Evolutionary conservation across 176 grass and related monocot genomes (phyloP), one percentile per base, ranked within the genome.

Genomic region (Musa troglodytarum): DNA sequence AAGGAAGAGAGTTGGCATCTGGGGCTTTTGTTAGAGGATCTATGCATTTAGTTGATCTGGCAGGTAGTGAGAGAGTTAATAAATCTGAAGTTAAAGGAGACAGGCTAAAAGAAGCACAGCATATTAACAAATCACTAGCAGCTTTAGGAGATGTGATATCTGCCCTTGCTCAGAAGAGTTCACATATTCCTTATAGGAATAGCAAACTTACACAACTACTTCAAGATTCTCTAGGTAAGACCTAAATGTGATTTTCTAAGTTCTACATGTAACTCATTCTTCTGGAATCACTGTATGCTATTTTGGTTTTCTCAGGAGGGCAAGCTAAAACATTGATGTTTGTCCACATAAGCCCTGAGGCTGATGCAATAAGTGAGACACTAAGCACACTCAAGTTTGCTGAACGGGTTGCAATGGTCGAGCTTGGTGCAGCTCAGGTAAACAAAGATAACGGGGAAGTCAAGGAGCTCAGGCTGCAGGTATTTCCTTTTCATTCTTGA

Each of bases 301-400:
- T 13, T 7, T 43, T 17, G 1, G 34, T 53, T 53, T 53, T 53
- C 86, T 82, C 80, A 97, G 94, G 94, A 61, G 94, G 94, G 24
- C 94, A 97, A 83, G 94, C 94, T 76, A 97, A 97, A 81, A 91
- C 94, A 0, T 69, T 97, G 75, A 93, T 97, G 94, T 97, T 97
- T 59, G 88, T 97, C 79, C 94, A 97, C 80, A 91, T 93, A 85
- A 87, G 84, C 49, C 88, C 94, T 14, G 88, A 97, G 80, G 69
- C 43, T 49, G 88, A 97, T 49, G 64, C 84, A 53, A 67, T 85
- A 12, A 70, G 88, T 65, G 94, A 93, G 72, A 91, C 83, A 43
- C 25, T 93, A 81, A 91, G 94, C 84, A 91, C 94, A 20, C 87
- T 97, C 21, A 93, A 97, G 63, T 97, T 97, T 78, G 90, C 90